Evolutionary conservation across 2,329 filamentous ascomycete genomes (phyloP).

Genomic region (Lachnum nothofagi): DNA sequence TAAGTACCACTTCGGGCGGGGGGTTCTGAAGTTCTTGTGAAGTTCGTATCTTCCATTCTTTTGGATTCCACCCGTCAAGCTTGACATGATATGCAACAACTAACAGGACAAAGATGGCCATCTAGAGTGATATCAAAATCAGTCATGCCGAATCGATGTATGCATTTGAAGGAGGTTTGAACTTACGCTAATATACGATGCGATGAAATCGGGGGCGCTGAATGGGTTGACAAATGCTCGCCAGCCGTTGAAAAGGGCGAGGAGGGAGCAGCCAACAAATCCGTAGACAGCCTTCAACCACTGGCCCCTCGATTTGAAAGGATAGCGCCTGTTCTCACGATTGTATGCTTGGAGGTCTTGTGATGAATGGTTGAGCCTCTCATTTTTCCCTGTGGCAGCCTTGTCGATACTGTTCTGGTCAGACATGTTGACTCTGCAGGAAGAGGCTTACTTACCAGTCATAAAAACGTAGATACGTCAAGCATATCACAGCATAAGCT

Average conservation of each 20-base stretch:
- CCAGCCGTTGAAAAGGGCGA: conserved; percentile 16
- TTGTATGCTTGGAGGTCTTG: conserved; percentile 1
- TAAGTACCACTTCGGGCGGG: not conserved
- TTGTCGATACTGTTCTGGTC: conserved; percentile 2
- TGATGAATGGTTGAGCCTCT: not conserved
- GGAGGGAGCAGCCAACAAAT: conserved; percentile 8
- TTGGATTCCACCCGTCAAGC: conserved; percentile 1
- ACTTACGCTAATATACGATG: conserved; percentile 14
- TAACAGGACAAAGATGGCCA: not conserved
- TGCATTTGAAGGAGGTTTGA: not conserved
- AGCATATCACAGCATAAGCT: conserved; percentile 33
- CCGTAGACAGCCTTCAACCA: conserved; percentile 15
- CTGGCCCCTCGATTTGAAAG: conserved; percentile 15
- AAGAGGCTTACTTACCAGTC: conserved; percentile 9
- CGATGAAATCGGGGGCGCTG: conserved; percentile 12
- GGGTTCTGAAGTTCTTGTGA: not conserved
- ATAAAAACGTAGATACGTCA: conserved; percentile 33
- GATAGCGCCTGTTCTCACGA: conserved; percentile 9
- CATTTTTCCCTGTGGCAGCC: conserved; percentile 1
- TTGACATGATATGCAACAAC: conserved; percentile 5
- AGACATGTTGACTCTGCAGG: not conserved
- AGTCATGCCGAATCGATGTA: not conserved
- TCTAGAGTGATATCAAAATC: not conserved
- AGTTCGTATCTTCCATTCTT: not conserved
- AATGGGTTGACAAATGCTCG: conserved; percentile 15